Percentiles rank a stretch among this genome's conserved stretches.
phyloP scores from a whole-genome alignment of 257 asterid species.

The Capsicum pubescens region DNA sequence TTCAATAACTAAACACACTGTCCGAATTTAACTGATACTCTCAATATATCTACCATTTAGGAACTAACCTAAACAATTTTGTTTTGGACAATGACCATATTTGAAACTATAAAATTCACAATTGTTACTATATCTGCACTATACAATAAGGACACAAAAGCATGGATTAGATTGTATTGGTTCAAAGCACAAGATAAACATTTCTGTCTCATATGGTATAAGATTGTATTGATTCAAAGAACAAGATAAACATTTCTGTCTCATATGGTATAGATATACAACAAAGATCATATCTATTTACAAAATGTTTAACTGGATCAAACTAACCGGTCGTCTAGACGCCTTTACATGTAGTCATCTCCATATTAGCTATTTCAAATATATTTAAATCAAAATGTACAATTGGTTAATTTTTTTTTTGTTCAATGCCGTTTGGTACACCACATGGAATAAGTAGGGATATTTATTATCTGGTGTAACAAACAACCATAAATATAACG shows the following conservation, averaged over 20 bases:
- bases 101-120: too few species aligned
- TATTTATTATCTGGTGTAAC: too few species aligned
- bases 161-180: too few species aligned
- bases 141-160: too few species aligned
- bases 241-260: neutral
- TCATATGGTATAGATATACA: neutral
- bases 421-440: neutral
- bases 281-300: neutral
- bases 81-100: too few species aligned
- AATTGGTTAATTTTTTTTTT: neutral
- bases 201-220: too few species aligned
- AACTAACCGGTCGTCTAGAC: neutral
- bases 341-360: neutral
- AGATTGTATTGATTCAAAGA: too few species aligned
- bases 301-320: neutral
- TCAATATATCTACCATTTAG: too few species aligned
- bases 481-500: neutral
- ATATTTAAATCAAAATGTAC: neutral
- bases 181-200: neutral
- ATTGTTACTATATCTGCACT: too few species aligned
- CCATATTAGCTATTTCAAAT: neutral
- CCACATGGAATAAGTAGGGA: too few species aligned
- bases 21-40: neutral
- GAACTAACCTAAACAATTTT: neutral
- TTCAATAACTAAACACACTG: neutral